Evolutionary conservation across 306 rosid species (phyloP), one percentile per base, ranked within the genome.

Genomic region (Vigna hirtella): DNA sequence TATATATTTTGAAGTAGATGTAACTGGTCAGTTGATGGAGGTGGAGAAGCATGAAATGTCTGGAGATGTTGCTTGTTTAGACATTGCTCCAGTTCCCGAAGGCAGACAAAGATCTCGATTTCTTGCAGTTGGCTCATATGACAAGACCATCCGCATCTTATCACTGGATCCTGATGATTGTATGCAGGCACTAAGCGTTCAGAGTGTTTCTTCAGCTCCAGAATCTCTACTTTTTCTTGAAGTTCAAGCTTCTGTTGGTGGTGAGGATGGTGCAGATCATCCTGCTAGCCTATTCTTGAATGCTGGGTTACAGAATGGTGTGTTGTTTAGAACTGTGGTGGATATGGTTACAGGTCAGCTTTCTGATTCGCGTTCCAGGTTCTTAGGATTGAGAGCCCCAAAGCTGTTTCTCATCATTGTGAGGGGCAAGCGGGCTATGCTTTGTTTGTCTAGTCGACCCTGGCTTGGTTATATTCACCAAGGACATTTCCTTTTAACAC

Each of bases 271-370:
- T 78, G 96, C 94, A 63, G 97, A 93, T 80, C 97, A 93, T 85
- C 98, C 99, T 79, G 99, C 99, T 43, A 91, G 91, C 81, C 98
- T 95, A 86, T 95, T 95, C 83, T 88, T 95, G 28, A 93, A 93
- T 61, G 91, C 99, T 52, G 98, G 98, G 77, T 84, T 95, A 73
- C 92, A 83, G 66, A 91, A 92, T 77, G 98, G 99, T 79, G 95
- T 95, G 87, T 77, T 95, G 80, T 93, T 93, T 81, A 91, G 99
- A 84, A 93, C 98, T 64, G 98, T 93, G 43, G 99, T 95, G 74
- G 99, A 95, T 80, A 95, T 95, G 99, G 97, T 95, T 87, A 95
- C 99, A 9, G 99, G 99, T 68, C 97, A 91, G 83, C 93, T 95
- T 66, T 95, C 99, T 74, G 99, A 93, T 85, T 90, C 99, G 3